A percentile compares a stretch with the other conserved stretches of the same genome.
phyloP scores from a whole-genome alignment of 257 asterid species.

The Anisodus acutangulus region DNA sequence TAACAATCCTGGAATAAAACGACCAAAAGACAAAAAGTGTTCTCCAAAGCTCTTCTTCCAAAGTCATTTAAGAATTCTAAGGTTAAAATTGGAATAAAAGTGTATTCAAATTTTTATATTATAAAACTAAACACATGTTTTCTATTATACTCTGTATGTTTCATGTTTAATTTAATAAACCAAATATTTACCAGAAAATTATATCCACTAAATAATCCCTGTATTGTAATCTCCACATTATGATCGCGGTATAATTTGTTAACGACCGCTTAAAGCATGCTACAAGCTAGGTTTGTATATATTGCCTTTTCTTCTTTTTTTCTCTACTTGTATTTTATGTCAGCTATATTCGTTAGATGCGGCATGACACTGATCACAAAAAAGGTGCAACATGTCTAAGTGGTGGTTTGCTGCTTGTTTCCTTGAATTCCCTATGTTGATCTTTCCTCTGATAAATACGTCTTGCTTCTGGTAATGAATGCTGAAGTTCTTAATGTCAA shows the following conservation, averaged over 20 bases:
- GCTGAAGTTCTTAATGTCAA: conserved; percentile 17
- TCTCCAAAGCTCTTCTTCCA: not conserved
- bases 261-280: not conserved
- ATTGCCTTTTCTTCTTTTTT: too few relatives aligned
- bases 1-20: not conserved
- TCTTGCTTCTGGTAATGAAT: conserved; percentile 31
- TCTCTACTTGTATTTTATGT: too few relatives aligned
- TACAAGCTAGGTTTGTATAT: not conserved
- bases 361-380: not conserved
- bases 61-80: too few relatives aligned
- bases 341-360: not conserved
- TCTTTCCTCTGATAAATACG: conserved; percentile 28
- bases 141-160: not conserved
- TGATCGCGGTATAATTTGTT: too few relatives aligned
- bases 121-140: not conserved
- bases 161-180: not conserved
- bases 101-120: not conserved
- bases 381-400: not conserved
- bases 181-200: not conserved
- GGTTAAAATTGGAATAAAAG: not conserved
- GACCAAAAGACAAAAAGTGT: not conserved
- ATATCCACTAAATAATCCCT: not conserved
- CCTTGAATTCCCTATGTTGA: conserved; percentile 15
- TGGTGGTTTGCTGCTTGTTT: conserved; percentile 26
- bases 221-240: not conserved